Percentiles rank a stretch among this genome's conserved stretches.
phyloP scores from a whole-genome alignment of 129 eudicot species.

The Glebionis coronaria region DNA sequence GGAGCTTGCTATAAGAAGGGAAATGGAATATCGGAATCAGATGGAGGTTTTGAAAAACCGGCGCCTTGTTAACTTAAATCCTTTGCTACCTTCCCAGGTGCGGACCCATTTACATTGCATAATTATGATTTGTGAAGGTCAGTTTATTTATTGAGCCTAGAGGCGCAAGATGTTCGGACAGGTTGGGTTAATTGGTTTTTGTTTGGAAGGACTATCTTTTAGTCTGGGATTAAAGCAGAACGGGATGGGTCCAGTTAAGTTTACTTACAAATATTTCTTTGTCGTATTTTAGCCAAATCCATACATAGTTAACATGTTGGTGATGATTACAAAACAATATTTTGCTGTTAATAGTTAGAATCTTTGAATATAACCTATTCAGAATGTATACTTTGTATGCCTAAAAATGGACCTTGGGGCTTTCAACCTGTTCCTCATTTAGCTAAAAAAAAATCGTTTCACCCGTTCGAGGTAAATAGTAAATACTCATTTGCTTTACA shows the following conservation, averaged over 20 bases:
- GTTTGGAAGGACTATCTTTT: background rate
- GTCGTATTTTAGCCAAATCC: too few species aligned
- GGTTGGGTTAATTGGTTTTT: background rate
- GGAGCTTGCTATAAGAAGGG: conserved; percentile 46
- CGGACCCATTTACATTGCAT: conserved; percentile 13
- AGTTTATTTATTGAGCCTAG: background rate
- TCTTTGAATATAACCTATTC: too few species aligned
- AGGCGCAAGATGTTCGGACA: background rate
- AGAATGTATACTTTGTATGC: background rate
- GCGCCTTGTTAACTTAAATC: conserved; percentile 23
- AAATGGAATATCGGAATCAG: conserved; percentile 44
- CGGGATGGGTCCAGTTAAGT: too few species aligned
- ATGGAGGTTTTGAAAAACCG: conserved; percentile 31
- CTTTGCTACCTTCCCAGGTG: conserved; percentile 38
- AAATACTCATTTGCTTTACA: too few species aligned
- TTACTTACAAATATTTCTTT: too few species aligned
- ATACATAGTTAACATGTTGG: too few species aligned
- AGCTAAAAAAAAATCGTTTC: too few species aligned
- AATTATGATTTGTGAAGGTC: conserved; percentile 8
- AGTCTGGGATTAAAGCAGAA: background rate
- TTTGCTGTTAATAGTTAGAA: too few species aligned
- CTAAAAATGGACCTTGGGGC: too few species aligned
- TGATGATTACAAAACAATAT: too few species aligned
- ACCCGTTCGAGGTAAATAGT: too few species aligned
- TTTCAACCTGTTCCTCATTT: background rate